Conservation (phyloP, 257 asterid species). For the Nicotiana knightiana region DNA sequence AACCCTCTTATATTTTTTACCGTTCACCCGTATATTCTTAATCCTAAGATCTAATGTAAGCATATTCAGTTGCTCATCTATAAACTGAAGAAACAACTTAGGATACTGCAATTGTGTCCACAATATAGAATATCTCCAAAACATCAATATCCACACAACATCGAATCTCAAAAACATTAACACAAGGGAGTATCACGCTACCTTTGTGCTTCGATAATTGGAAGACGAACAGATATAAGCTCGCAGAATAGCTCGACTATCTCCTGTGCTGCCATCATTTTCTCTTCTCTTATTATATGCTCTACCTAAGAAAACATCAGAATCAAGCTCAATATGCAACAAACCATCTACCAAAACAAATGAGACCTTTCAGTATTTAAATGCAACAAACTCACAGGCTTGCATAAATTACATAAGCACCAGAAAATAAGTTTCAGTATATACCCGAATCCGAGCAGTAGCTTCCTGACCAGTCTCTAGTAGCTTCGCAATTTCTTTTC, state of each 20-base stretch:
- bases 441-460: slow-evolving; percentile 90
- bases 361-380: not conserved
- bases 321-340: not conserved
- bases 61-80: not conserved
- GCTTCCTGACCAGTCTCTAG: slow-evolving; percentile 99
- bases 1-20: not conserved
- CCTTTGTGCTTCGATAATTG: slow-evolving; percentile 81
- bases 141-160: not conserved
- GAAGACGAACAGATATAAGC: slow-evolving; percentile 75
- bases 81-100: not conserved
- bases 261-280: slow-evolving; percentile 97
- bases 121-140: not conserved
- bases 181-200: slow-evolving; percentile 6
- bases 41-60: slow-evolving; percentile 6
- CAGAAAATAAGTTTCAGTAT: not conserved
- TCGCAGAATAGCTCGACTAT: slow-evolving; percentile 81
- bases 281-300: slow-evolving; percentile 91
- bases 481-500: slow-evolving; percentile 82
- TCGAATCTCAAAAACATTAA: too few species aligned
- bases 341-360: not conserved
- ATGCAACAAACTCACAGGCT: not conserved
- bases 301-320: slow-evolving; percentile 50
- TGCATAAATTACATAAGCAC: not conserved
- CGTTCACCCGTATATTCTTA: not conserved
- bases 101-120: not conserved